A percentile compares a stretch with the other conserved stretches of the same genome.
These are phyloP conservation scores for Adansonia grandidieri DNA, from an alignment of 441 rosid genomes.

Conservation along the genomic window DNA sequence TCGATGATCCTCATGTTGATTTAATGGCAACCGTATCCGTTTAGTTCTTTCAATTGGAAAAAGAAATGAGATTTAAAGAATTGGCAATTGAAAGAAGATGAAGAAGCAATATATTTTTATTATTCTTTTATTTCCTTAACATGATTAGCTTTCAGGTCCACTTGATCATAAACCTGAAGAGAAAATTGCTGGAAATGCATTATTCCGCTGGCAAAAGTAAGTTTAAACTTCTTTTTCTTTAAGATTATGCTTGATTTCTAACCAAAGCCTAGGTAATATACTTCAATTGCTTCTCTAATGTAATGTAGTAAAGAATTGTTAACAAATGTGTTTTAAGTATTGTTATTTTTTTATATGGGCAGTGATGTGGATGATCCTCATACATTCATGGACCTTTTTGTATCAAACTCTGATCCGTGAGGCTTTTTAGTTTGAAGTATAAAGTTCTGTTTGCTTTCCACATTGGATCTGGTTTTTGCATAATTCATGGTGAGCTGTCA, in stretches of 20 bases:
- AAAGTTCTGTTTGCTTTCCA: constrained; percentile 11
- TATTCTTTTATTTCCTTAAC: constrained; percentile 33
- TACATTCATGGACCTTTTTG: constrained; percentile 83
- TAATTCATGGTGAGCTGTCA: constrained; percentile 27
- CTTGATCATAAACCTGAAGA: constrained; percentile 63
- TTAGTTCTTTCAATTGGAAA: not conserved
- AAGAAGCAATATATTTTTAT: not conserved
- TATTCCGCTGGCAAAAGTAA: constrained; percentile 92
- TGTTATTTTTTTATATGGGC: constrained; percentile 29
- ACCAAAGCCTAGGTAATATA: not conserved
- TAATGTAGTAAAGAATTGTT: not conserved
- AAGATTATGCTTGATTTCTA: not conserved
- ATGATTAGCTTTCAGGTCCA: constrained; percentile 68
- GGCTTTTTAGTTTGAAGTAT: constrained; percentile 26
- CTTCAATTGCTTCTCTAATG: not conserved
- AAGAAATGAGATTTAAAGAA: not conserved
- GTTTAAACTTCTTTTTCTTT: not conserved
- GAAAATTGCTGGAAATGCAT: constrained; percentile 68
- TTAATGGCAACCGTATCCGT: constrained; percentile 83
- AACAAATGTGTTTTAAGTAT: not conserved
- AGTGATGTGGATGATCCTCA: constrained; percentile 88
- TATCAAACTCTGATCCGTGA: constrained; percentile 82
- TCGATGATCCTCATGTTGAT: constrained; percentile 94
- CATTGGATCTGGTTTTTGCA: constrained; percentile 9
- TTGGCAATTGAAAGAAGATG: not conserved